These are phyloP conservation scores for Penicillium dipodomyicola DNA, from an alignment of 495 filamentous ascomycete species.

Conservation along the genomic window DNA sequence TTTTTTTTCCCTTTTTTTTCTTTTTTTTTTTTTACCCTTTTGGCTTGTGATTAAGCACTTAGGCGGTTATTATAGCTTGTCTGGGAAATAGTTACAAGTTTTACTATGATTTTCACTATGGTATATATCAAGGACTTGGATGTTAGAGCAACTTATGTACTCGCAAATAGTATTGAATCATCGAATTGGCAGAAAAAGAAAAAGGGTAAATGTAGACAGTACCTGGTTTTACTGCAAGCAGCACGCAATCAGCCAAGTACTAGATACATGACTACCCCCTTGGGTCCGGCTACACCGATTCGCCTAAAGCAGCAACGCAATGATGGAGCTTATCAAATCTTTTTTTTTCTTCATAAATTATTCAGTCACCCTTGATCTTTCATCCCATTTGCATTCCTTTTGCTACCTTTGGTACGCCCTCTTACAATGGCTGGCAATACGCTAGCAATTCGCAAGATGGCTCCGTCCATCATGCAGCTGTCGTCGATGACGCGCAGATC, in stretches of 20 bases:
- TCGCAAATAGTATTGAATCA: background rate
- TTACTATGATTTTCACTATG: too few species aligned
- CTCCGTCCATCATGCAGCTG: slow-evolving; percentile 38
- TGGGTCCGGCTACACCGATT: slow-evolving; percentile 38
- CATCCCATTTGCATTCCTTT: slow-evolving; percentile 19
- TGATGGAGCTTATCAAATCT: slow-evolving; percentile 22
- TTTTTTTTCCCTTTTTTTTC: background rate
- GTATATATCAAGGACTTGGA: too few species aligned
- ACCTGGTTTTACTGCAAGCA: background rate
- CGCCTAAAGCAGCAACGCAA: slow-evolving; percentile 42
- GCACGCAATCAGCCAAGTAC: slow-evolving; percentile 9
- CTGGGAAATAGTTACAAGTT: background rate
- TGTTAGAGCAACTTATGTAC: background rate
- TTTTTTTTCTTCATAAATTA: slow-evolving; percentile 24
- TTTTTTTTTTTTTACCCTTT: slow-evolving; percentile 3
- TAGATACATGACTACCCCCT: slow-evolving; percentile 5
- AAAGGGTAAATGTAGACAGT: slow-evolving; percentile 1
- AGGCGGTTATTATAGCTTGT: background rate
- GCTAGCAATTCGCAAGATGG: slow-evolving; percentile 40
- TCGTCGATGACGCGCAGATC: slow-evolving; percentile 44
- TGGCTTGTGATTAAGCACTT: background rate
- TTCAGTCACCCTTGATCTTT: slow-evolving; percentile 12
- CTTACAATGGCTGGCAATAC: slow-evolving; percentile 44
- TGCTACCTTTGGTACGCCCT: slow-evolving; percentile 12
- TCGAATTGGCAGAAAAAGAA: slow-evolving; percentile 4